phyloP scores from a whole-genome alignment of 805 yeast genomes.

The Candida berthetii region DNA sequence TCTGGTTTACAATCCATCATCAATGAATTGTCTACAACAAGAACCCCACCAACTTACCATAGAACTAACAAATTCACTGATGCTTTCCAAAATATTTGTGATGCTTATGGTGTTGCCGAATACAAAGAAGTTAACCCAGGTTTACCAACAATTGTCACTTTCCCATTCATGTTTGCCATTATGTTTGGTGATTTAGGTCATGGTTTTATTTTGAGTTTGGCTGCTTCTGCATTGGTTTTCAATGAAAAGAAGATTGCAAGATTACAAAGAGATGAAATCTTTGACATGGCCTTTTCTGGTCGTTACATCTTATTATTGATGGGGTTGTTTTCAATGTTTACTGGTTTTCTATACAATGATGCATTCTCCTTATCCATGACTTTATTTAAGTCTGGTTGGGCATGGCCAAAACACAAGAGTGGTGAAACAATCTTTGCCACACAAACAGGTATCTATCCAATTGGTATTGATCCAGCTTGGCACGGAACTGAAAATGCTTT shows the following conservation, averaged over 20 bases:
- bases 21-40: conserved; percentile 57
- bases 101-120: conserved; percentile 90
- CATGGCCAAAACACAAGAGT: conserved; percentile 70
- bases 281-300: conserved; percentile 94
- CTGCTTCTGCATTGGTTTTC: conserved; percentile 64
- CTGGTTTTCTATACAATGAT: conserved; percentile 93
- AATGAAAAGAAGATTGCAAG: conserved; percentile 67
- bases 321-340: conserved; percentile 94
- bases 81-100: conserved; percentile 91
- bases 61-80: conserved; percentile 88
- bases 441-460: conserved; percentile 60
- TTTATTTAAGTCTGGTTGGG: conserved; percentile 83
- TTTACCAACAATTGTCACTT: conserved; percentile 87
- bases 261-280: conserved; percentile 83
- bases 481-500: conserved; percentile 96
- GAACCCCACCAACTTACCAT: conserved; percentile 92
- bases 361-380: conserved; percentile 88
- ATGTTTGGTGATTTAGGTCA: conserved; percentile 99
- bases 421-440: conserved; percentile 70
- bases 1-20: conserved; percentile 54
- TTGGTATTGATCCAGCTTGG: conserved; percentile 95
- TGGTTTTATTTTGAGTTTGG: conserved; percentile 75
- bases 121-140: conserved; percentile 97
- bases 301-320: conserved; percentile 84
- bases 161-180: conserved; percentile 97